Base-by-base conservation (phyloP, 179 eudicot species). In the Heliamphora pulchella region DNA sequence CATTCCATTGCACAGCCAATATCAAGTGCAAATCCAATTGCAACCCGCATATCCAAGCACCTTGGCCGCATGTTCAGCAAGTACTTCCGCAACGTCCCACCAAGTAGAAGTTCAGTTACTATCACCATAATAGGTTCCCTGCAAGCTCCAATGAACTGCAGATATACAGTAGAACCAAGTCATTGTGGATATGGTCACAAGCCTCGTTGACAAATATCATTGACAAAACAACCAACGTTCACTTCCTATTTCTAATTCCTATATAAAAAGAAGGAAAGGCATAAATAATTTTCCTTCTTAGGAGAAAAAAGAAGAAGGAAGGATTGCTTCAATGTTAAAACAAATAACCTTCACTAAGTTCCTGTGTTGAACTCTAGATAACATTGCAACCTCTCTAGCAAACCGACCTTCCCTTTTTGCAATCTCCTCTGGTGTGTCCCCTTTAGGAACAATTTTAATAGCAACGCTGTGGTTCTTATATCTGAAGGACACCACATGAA, bases 1-100 rank as follows among this genome's bases (percentile, higher is more conserved):
- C 98, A 94, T 79, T 94, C 98, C 90, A 94, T 90, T 22, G 89
- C 97, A 82, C 97, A 93, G 85, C 97, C 97, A 85, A 94, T 93
- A 84, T 94, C 97, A 51, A 94, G 88, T 0, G 98, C 97, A 89
- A 91, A 94, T 13, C 92, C 89, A 62, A 94, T 75, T 47, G 97
- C 98, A 77, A 94, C 81, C 54, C 81, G 83, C 75, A 81, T 86
- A 78, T 94, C 97, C 87, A 94, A 87, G 74, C 86, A 81, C 80
- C 88, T 85, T 0, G 98, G 98, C 80, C 98, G 81, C 92, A 88
- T 84, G 84, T 88, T 90, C 55, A 91, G 31, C 83, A 94, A 84
- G 82, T 88, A 91, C 73, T 90, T 94, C 74, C 97, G 84, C 83
- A 94, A 81, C 8, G 98, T 94, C 51, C 98, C 98, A 8, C 98